Base-by-base conservation (phyloP, 441 rosid species). In the Adansonia grandidieri region DNA sequence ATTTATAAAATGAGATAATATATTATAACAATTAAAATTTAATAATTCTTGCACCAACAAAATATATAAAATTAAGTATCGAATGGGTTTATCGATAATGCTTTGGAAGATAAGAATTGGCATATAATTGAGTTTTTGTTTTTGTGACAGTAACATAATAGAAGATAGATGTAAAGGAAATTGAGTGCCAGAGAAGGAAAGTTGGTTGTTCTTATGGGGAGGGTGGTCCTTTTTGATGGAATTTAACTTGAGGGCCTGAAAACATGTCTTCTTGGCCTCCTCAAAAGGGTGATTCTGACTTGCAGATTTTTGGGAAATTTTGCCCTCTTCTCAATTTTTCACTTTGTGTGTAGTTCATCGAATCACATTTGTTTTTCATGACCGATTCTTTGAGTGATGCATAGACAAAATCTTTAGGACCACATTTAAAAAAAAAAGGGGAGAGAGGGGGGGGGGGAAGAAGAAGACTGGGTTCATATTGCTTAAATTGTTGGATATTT, bases 131-230 rank as follows among this genome's bases (percentile, higher is more conserved):
- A 9, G 10, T 70, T 0, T 3, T 20, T 69, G 7, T 50, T 51
- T 51, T 4, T 4, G 56, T 14, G 44, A 6, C 17, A 50, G 10
- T 69, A 69, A 13, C 73, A 22, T 48, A 24, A 51, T 45, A 71
- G 3, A 51, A 51, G 60, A 22, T 67, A 71, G 17, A 75, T 57
- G 44, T 47, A 53, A 57, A 28, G 53, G 50, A 72, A 75, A 64
- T 82, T 73, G 88, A 85, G 90, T 85, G 81, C 73, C 75, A 64
- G 9, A n/a, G 75, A 85, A 85, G 88, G 86, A 82, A 73, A 81
- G 19, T 57, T 20, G 48, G 60, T 54, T 60, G 20, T 28, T 11
- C 5, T 28, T 28, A 13, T 0, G 54, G n/a, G 11, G 77, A 47
- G 19, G 5, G 28, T 78, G 77, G 75, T 71, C 75, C 63, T 32